A percentile compares a stretch with the other conserved stretches of the same genome.
These are phyloP conservation scores for Carex arenaria DNA, from an alignment of 202 grass and related monocot species.

Conservation along the genomic window DNA sequence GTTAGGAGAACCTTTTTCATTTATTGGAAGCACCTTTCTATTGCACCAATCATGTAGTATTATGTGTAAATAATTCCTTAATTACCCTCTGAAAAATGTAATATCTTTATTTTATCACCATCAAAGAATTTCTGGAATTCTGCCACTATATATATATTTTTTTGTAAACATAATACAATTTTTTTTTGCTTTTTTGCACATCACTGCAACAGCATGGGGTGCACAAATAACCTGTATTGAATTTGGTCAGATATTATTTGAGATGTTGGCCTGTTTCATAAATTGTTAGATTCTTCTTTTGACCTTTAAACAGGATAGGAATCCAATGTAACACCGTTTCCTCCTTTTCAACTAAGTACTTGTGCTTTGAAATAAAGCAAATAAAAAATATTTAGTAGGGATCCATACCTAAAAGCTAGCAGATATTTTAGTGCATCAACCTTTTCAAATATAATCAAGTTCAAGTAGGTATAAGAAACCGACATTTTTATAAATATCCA, in stretches of 20 bases:
- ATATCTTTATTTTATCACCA: not conserved
- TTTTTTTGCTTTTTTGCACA: not conserved
- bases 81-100: not conserved
- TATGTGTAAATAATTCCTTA: not conserved
- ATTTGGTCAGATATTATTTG: not conserved
- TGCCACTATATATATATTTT: not conserved
- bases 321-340: not conserved
- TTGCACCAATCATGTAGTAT: not conserved
- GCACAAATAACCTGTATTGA: not conserved
- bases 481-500: too few relatives aligned
- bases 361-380: too few relatives aligned
- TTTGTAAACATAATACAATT: too few relatives aligned
- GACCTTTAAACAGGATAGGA: slow-evolving; percentile 1
- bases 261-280: slow-evolving; percentile 4
- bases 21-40: not conserved
- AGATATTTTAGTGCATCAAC: not conserved
- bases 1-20: not conserved
- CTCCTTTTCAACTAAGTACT: too few relatives aligned
- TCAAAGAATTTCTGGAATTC: not conserved
- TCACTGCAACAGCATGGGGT: not conserved
- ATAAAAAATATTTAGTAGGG: too few relatives aligned
- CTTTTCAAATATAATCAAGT: not conserved
- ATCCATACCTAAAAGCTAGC: not conserved
- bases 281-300: slow-evolving; percentile 6
- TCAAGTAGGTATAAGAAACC: not conserved